phyloP scores from a whole-genome alignment of 345 rosid genomes.

The Eutrema heterophyllum region DNA sequence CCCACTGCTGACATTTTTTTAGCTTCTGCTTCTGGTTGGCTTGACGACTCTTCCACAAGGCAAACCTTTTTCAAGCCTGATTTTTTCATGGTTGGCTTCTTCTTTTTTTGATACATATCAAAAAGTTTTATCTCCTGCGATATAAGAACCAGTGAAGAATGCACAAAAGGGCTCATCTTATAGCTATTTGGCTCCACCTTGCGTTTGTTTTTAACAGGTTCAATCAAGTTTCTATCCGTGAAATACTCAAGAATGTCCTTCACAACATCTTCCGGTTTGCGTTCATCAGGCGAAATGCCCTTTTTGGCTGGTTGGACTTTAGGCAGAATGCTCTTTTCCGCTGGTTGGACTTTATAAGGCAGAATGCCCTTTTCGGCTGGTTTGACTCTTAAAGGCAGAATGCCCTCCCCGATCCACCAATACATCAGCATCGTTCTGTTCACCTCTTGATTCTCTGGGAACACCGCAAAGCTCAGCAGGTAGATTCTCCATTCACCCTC shows the following conservation, averaged over 20 bases:
- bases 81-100: too few relatives aligned
- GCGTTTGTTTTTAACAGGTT: constrained; percentile 29
- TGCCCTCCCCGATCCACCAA: constrained; percentile 65
- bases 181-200: constrained; percentile 20
- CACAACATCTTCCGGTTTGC: not conserved
- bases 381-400: too few relatives aligned
- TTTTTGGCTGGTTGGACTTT: too few relatives aligned
- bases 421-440: constrained; percentile 38
- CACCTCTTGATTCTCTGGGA: constrained; percentile 40
- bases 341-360: not conserved
- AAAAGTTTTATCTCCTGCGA: too few relatives aligned
- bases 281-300: not conserved
- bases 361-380: constrained; percentile 39
- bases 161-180: too few relatives aligned
- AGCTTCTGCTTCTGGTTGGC: too few relatives aligned
- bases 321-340: too few relatives aligned
- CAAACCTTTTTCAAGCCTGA: too few relatives aligned
- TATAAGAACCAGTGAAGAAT: too few relatives aligned
- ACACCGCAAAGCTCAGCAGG: constrained; percentile 39
- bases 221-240: constrained; percentile 19
- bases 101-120: too few relatives aligned
- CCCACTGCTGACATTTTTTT: too few relatives aligned
- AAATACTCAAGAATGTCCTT: constrained; percentile 13
- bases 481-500: not conserved
- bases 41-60: too few relatives aligned